Base-by-base conservation (phyloP, 2,329 filamentous ascomycete genomes). In the Sclerotinia glacialis region DNA sequence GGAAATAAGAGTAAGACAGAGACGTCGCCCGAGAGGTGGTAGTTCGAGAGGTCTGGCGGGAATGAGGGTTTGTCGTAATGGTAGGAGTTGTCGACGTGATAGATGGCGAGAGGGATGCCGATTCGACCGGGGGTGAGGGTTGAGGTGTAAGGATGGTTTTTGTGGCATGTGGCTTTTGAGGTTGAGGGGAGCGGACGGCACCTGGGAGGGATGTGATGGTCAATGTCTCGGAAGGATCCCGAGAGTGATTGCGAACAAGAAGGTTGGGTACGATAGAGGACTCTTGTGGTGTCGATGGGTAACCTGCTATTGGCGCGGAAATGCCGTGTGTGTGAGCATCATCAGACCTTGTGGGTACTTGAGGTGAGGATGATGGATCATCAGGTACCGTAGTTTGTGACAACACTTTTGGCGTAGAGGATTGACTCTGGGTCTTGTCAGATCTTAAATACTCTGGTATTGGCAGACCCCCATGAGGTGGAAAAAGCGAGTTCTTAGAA, bases 401-500 rank as follows among this genome's bases (percentile, higher is more conserved):
- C 23, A 74, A 55, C 8, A 71, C 60, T 60, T 71, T 66, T 16
- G 68, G 69, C 23, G 67, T 69, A 40, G 63, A 37, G 34, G 70
- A 58, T 49, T 68, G 67, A 53, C 69, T 58, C 28, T 59, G 44
- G n/a, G 26, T 26, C 28, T 69, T 67, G 50, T 74, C 72, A 26
- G 67, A 67, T 46, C 70, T 71, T 8, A 72, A 67, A 63, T 72
- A 71, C 18, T 73, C 71, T 26, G 72, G 72, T 14, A 70, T 76
- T 11, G 72, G 71, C 23, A 71, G 68, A n/a, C 67, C 42, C 46
- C 28, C 63, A 59, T 67, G 58, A 54, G 68, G 53, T 26, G 61
- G 61, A 42, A 49, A 44, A 46, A 34, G 18, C 11, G 50, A 46
- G n/a, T 40, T 54, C 46, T 21, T 12, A 1, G 47, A 44, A 26